A percentile compares a stretch with the other conserved stretches of the same genome.
Conservation (phyloP, 495 filamentous ascomycete genomes). For the Achaetomiella virescens region DNA sequence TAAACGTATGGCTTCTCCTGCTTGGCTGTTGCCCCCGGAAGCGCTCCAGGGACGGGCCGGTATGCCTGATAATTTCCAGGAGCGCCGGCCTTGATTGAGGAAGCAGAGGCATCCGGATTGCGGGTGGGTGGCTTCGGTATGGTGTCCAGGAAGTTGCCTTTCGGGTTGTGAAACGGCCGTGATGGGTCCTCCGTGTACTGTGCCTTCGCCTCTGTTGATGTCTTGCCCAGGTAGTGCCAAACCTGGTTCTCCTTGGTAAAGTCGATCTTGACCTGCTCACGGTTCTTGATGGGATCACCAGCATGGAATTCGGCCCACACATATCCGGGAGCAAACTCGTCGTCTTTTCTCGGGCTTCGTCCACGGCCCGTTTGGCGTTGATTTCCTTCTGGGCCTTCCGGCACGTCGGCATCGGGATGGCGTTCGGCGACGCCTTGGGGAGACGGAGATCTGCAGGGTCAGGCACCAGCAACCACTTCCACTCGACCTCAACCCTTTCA, state of each 20-base stretch:
- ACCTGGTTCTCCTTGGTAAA: slow-evolving; percentile 62
- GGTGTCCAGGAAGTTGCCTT: slow-evolving; percentile 58
- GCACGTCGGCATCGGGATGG: slow-evolving; percentile 50
- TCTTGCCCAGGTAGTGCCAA: slow-evolving; percentile 84
- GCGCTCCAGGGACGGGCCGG: not conserved
- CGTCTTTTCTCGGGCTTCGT: slow-evolving; percentile 62
- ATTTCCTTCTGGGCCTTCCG: slow-evolving; percentile 50
- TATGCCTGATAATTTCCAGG: slow-evolving; percentile 11
- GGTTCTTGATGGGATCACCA: slow-evolving; percentile 40
- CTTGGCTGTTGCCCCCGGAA: slow-evolving; percentile 11
- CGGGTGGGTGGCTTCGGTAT: slow-evolving; percentile 46
- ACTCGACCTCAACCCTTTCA: slow-evolving; percentile 65
- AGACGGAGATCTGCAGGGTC: slow-evolving; percentile 59
- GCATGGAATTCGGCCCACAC: slow-evolving; percentile 82
- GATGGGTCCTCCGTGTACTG: slow-evolving; percentile 82
- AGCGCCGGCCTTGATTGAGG: slow-evolving; percentile 17
- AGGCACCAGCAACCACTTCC: slow-evolving; percentile 67
- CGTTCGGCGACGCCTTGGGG: slow-evolving; percentile 55
- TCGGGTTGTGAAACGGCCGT: slow-evolving; percentile 47
- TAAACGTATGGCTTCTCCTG: slow-evolving; percentile 48
- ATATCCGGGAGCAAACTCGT: slow-evolving; percentile 58
- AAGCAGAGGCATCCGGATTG: slow-evolving; percentile 19
- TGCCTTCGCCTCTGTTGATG: slow-evolving; percentile 84
- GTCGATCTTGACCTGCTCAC: slow-evolving; percentile 53
- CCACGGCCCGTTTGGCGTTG: slow-evolving; percentile 50